Conservation (phyloP, 306 rosid genomes). For the Ormosia emarginata region DNA sequence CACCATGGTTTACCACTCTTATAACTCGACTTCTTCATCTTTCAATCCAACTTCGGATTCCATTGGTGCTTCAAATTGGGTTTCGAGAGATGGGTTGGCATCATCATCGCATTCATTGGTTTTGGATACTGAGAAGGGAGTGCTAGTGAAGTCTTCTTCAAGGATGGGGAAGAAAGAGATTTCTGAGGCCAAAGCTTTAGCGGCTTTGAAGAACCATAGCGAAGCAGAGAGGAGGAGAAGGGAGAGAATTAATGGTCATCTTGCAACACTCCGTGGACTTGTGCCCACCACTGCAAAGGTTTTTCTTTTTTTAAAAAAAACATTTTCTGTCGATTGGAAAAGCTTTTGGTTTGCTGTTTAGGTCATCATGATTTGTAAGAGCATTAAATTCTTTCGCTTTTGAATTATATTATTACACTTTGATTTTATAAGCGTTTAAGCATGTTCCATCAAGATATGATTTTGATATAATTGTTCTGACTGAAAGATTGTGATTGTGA, state of each 20-base stretch:
- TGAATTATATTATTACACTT: background rate
- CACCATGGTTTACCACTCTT: constrained; percentile 33
- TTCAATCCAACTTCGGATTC: constrained; percentile 32
- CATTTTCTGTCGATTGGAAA: background rate
- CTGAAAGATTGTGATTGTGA: background rate
- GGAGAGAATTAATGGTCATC: constrained; percentile 69
- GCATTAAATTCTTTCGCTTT: background rate
- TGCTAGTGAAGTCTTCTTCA: constrained; percentile 45
- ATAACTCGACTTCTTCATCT: constrained; percentile 29
- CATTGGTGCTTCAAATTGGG: constrained; percentile 22
- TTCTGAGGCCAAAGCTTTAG: constrained; percentile 54
- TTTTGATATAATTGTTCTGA: background rate
- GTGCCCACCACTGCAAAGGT: constrained; percentile 61
- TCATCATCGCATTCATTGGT: constrained; percentile 33
- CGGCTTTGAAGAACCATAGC: constrained; percentile 67
- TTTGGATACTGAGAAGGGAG: constrained; percentile 46
- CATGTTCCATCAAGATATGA: background rate
- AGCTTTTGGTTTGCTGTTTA: background rate
- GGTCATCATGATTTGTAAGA: background rate
- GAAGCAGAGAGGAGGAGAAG: constrained; percentile 78
- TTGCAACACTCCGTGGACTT: constrained; percentile 58
- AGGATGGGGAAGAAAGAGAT: constrained; percentile 38
- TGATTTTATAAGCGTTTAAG: background rate
- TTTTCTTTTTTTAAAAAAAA: background rate
- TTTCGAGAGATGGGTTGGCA: constrained; percentile 23